Percentiles rank a stretch among this genome's conserved stretches.
Evolutionary conservation across 1,139 yeast genomes (phyloP).

Genomic region (Candida mesenterica): DNA sequence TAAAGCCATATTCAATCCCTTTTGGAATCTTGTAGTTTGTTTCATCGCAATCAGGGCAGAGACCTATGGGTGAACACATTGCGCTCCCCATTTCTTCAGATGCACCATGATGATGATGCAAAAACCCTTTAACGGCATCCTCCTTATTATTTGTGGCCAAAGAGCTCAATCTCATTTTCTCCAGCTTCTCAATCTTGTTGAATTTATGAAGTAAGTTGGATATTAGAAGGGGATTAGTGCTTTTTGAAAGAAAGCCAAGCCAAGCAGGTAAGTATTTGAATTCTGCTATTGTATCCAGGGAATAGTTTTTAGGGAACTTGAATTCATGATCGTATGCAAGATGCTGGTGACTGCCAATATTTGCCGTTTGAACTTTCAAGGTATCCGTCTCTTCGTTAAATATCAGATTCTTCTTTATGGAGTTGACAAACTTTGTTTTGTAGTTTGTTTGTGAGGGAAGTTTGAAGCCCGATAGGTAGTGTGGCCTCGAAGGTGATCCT

Average conservation of each 20-base stretch:
- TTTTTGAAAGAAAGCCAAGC: constrained; percentile 35
- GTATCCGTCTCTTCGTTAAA: constrained; percentile 8
- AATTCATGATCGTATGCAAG: constrained; percentile 33
- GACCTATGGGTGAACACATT: constrained; percentile 43
- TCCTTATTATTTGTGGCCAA: constrained; percentile 10
- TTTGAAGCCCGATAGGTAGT: constrained; percentile 20
- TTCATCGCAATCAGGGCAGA: constrained; percentile 45
- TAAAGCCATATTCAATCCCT: constrained; percentile 46
- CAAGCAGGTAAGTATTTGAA: constrained; percentile 42
- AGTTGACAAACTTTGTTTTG: constrained; percentile 20
- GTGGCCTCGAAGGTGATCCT: constrained; percentile 5
- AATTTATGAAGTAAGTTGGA: constrained; percentile 38
- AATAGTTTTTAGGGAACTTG: constrained; percentile 31
- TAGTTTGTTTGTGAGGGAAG: constrained; percentile 23
- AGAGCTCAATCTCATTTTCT: constrained; percentile 45
- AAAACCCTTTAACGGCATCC: constrained; percentile 2
- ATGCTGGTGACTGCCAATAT: not conserved
- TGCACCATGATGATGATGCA: not conserved
- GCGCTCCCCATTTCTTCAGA: constrained; percentile 14
- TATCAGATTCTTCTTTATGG: constrained; percentile 20
- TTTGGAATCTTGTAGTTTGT: constrained; percentile 52
- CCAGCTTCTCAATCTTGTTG: constrained; percentile 48
- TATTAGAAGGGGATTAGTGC: constrained; percentile 27
- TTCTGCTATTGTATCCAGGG: constrained; percentile 17
- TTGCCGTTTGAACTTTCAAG: not conserved